Conservation (phyloP, 129 eudicot species). For the Flaveria brownii region DNA sequence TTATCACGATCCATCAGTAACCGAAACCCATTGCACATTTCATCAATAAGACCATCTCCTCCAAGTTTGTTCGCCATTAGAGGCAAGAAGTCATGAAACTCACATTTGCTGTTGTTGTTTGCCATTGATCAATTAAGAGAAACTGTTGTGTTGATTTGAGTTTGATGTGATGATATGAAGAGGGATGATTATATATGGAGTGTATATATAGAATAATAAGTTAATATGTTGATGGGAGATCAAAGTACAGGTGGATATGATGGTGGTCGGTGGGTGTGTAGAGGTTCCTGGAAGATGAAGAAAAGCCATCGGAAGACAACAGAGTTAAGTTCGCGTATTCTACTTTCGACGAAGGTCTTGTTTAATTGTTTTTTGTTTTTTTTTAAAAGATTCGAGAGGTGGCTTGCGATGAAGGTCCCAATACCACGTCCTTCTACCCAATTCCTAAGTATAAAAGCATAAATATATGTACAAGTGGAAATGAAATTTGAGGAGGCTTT, state of each 20-base stretch:
- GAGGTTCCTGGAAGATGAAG: constrained; percentile 38
- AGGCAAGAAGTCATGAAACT: constrained; percentile 62
- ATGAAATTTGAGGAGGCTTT: too few relatives aligned
- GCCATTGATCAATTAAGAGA: constrained; percentile 35
- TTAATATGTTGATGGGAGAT: too few relatives aligned
- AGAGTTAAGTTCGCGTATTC: constrained; percentile 20
- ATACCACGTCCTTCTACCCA: not conserved
- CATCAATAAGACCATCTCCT: constrained; percentile 72
- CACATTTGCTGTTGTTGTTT: constrained; percentile 26
- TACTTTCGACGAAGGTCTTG: constrained; percentile 25
- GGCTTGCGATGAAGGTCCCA: not conserved
- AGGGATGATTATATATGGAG: not conserved
- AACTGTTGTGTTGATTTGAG: constrained; percentile 13
- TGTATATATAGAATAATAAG: constrained; percentile 6
- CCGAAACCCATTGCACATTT: constrained; percentile 70
- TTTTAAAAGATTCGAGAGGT: not conserved
- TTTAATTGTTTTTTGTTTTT: not conserved
- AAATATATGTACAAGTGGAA: not conserved
- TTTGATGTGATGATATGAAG: not conserved
- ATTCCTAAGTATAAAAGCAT: not conserved
- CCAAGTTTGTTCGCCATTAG: constrained; percentile 77
- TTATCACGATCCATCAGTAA: constrained; percentile 59
- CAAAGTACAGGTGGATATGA: too few relatives aligned
- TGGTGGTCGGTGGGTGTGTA: constrained; percentile 8
- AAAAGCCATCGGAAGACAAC: constrained; percentile 32